Percentiles rank a stretch among this genome's conserved stretches.
Evolutionary conservation across 495 filamentous ascomycete species (phyloP).

Genomic region (Aspergillus saccharolyticus): DNA sequence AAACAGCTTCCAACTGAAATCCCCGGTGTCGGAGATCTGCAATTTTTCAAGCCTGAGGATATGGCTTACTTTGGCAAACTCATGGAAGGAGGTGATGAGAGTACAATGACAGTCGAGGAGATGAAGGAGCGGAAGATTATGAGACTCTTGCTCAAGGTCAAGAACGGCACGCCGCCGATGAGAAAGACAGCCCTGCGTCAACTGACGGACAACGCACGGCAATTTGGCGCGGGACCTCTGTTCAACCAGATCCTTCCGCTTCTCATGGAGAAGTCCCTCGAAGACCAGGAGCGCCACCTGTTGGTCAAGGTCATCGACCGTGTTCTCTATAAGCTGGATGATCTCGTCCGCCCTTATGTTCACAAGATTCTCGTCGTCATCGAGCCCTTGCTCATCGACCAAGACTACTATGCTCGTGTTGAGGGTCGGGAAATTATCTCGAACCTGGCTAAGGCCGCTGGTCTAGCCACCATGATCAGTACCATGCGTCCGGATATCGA

Average conservation of each 20-base stretch:
- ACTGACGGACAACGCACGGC: slow-evolving; percentile 93
- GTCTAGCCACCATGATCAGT: slow-evolving; percentile 98
- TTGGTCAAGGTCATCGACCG: slow-evolving; percentile 99
- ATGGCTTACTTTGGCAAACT: slow-evolving; percentile 99
- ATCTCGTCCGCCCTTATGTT: slow-evolving; percentile 91
- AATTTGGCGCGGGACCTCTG: slow-evolving; percentile 90
- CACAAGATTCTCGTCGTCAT: slow-evolving; percentile 99
- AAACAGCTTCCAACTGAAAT: slow-evolving; percentile 96
- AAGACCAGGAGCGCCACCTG: slow-evolving; percentile 97
- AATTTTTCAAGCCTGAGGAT: slow-evolving; percentile 98
- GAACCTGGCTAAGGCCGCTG: slow-evolving; percentile 93
- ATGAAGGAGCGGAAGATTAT: slow-evolving; percentile 98
- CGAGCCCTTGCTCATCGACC: slow-evolving; percentile 95
- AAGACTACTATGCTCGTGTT: slow-evolving; percentile 98
- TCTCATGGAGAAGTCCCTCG: slow-evolving; percentile 97
- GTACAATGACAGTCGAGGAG: slow-evolving; percentile 85
- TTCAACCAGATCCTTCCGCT: slow-evolving; percentile 98
- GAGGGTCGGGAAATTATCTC: slow-evolving; percentile 99
- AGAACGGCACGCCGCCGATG: slow-evolving; percentile 99
- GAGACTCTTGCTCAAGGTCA: slow-evolving; percentile 93
- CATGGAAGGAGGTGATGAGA: slow-evolving; percentile 91
- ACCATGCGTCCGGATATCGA: slow-evolving; percentile 99
- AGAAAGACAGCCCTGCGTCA: slow-evolving; percentile 98
- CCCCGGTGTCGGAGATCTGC: slow-evolving; percentile 92
- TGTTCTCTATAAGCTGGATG: slow-evolving; percentile 96